A percentile compares a stretch with the other conserved stretches of the same genome.
These are phyloP conservation scores for Penicillium alfredii DNA, from an alignment of 495 filamentous ascomycete genomes.

Conservation along the genomic window DNA sequence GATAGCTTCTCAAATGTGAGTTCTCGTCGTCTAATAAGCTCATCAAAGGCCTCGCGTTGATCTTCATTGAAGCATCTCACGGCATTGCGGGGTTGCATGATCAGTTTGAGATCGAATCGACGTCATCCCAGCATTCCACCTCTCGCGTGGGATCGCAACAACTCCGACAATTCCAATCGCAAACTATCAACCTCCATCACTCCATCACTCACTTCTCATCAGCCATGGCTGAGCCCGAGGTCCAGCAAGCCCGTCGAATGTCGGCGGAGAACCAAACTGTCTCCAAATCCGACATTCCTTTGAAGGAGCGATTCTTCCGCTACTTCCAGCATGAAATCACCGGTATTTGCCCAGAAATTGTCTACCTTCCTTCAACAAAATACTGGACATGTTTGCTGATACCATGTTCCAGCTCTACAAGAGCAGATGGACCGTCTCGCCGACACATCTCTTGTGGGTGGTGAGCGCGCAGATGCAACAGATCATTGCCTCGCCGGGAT, in stretches of 20 bases:
- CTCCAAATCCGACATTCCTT: slow-evolving; percentile 36
- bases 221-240: slow-evolving; percentile 30
- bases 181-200: background rate
- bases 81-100: slow-evolving; percentile 20
- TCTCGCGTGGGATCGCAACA: slow-evolving; percentile 6
- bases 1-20: background rate
- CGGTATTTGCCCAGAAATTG: slow-evolving; percentile 38
- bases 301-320: slow-evolving; percentile 72
- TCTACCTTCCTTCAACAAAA: too few species aligned
- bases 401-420: slow-evolving; percentile 46
- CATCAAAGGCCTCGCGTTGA: background rate
- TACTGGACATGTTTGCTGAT: background rate
- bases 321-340: slow-evolving; percentile 70
- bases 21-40: background rate
- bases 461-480: slow-evolving; percentile 57
- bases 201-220: background rate
- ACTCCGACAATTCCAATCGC: background rate
- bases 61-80: background rate
- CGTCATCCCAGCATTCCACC: slow-evolving; percentile 23
- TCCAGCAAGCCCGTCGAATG: slow-evolving; percentile 28
- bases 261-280: slow-evolving; percentile 40
- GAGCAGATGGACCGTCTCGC: slow-evolving; percentile 54
- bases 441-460: slow-evolving; percentile 45
- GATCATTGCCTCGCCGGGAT: slow-evolving; percentile 64
- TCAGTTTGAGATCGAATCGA: slow-evolving; percentile 16